Conservation (phyloP, 768 basidiomycete genomes). For the Tulasnella sp. region DNA sequence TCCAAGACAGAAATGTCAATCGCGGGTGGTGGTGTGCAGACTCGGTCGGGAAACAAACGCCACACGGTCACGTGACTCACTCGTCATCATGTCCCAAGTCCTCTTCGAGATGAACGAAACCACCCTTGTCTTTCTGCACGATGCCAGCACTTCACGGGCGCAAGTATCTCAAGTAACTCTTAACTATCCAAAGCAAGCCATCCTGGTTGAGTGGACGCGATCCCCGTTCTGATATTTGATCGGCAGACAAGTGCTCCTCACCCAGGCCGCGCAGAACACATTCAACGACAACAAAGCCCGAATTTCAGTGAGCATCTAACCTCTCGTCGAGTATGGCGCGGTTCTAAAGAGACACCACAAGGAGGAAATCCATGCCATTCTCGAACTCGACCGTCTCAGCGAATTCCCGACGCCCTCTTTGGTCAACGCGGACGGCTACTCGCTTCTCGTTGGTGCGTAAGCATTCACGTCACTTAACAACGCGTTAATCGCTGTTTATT, state of each 20-base stretch:
- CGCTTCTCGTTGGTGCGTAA: not conserved
- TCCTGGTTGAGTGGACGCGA: not conserved
- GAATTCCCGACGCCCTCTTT: constrained; percentile 2
- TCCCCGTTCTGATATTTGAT: not conserved
- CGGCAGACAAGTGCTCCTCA: not conserved
- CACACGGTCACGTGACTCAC: not conserved
- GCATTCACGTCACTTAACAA: not conserved
- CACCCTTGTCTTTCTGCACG: not conserved
- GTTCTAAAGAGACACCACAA: not conserved
- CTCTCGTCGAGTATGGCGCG: not conserved
- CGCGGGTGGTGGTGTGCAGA: not conserved
- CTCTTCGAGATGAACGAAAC: not conserved
- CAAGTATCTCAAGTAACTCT: not conserved
- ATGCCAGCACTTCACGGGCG: not conserved
- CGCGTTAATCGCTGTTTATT: not conserved
- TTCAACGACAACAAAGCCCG: not conserved
- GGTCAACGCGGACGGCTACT: not conserved
- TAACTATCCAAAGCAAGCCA: not conserved
- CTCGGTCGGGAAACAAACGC: not conserved
- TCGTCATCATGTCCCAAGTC: not conserved
- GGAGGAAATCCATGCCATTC: constrained; percentile 3
- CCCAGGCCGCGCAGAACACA: not conserved
- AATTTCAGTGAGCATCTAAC: not conserved
- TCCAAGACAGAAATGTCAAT: constrained; percentile 5
- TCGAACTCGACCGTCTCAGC: not conserved